Evolutionary conservation across 495 filamentous ascomycete genomes (phyloP).

Genomic region (Hypoxylon intermedium): DNA sequence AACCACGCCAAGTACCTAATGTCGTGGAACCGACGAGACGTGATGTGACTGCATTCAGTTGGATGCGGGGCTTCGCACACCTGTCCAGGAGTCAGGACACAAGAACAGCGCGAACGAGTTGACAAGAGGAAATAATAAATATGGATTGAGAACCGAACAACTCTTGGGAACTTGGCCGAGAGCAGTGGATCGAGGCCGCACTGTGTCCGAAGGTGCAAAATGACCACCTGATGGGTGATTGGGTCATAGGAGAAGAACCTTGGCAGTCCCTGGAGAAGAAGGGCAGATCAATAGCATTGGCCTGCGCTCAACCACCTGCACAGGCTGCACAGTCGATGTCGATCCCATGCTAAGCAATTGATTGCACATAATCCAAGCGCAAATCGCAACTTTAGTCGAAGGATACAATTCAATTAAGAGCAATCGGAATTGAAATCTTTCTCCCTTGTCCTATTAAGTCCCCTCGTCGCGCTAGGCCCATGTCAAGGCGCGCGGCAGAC

Average conservation of each 20-base stretch:
- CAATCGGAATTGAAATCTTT: conserved; percentile 7
- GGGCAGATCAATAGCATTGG: too few species aligned
- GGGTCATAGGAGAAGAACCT: too few species aligned
- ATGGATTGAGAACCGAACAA: background rate
- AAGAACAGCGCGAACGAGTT: background rate
- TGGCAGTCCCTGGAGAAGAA: too few species aligned
- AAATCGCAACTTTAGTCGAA: background rate
- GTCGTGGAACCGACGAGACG: conserved; percentile 15
- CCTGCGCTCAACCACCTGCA: background rate
- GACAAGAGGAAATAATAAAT: background rate
- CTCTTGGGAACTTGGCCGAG: too few species aligned
- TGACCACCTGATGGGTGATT: too few species aligned
- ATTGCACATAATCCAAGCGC: background rate
- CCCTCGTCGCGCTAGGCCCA: conserved; percentile 10
- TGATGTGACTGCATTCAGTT: conserved; percentile 20
- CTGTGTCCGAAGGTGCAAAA: too few species aligned
- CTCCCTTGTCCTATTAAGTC: background rate
- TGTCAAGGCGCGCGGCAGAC: conserved; percentile 32
- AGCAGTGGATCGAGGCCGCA: too few species aligned
- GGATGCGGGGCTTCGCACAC: conserved; percentile 9
- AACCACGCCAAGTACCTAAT: conserved; percentile 13
- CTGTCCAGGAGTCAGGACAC: background rate
- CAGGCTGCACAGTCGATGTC: background rate
- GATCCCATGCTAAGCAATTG: conserved; percentile 1
- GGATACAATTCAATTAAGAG: conserved; percentile 10